These are phyloP conservation scores for Neurospora hispaniola DNA, from an alignment of 495 filamentous ascomycete species.

Conservation along the genomic window DNA sequence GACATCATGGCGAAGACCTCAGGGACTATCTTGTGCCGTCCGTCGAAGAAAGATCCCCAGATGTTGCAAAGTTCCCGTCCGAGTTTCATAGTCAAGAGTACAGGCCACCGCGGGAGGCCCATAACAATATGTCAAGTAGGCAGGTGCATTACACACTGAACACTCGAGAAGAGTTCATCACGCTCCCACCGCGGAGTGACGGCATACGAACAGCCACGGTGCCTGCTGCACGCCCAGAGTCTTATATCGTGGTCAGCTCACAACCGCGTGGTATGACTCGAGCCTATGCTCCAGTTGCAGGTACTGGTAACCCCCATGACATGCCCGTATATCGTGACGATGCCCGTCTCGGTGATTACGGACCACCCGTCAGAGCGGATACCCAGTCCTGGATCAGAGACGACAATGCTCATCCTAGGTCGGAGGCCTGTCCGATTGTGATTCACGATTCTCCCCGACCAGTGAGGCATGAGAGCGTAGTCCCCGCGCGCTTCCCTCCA, in stretches of 20 bases:
- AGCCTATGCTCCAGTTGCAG: background rate
- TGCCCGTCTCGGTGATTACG: background rate
- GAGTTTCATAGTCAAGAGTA: constrained; percentile 1
- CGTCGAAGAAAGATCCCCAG: constrained; percentile 28
- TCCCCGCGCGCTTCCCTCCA: background rate
- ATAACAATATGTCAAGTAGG: background rate
- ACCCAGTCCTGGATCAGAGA: constrained; percentile 15
- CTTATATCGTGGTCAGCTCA: constrained; percentile 1
- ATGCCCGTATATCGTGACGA: constrained; percentile 5
- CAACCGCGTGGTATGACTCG: background rate
- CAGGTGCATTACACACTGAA: background rate
- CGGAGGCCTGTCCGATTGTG: constrained; percentile 17
- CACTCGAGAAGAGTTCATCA: constrained; percentile 17
- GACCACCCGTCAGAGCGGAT: constrained; percentile 7
- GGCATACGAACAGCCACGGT: background rate
- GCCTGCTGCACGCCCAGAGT: background rate
- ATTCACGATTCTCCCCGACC: constrained; percentile 8
- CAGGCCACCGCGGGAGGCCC: background rate
- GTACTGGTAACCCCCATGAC: background rate
- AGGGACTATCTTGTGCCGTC: constrained; percentile 32
- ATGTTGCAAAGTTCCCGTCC: constrained; percentile 3
- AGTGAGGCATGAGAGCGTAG: background rate
- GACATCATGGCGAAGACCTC: constrained; percentile 15
- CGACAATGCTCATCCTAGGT: constrained; percentile 12
- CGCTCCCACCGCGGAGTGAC: constrained; percentile 13